A percentile compares a stretch with the other conserved stretches of the same genome.
Conservation (phyloP, 1,284 basidiomycete species). For the Apiotrichum akiyoshidainum region DNA sequence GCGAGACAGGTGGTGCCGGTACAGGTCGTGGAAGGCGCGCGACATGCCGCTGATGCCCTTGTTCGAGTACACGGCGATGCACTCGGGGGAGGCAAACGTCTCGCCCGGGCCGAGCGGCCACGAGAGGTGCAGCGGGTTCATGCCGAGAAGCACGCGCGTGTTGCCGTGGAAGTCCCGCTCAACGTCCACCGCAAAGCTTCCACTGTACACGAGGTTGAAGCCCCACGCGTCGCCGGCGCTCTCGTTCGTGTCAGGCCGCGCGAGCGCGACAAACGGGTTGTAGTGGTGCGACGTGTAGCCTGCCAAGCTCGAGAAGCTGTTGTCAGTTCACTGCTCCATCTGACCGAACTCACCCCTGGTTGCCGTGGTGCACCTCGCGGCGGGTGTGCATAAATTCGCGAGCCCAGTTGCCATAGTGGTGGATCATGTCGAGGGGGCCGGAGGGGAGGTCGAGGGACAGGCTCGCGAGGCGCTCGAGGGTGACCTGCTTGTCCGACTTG, state of each 20-base stretch:
- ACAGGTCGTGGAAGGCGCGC: conserved; percentile 29
- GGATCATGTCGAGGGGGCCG: conserved; percentile 28
- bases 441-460: conserved; percentile 25
- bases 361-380: conserved; percentile 23
- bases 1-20: conserved; percentile 28
- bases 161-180: conserved; percentile 22
- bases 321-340: no score
- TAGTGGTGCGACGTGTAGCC: conserved; percentile 36
- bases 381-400: conserved; percentile 24
- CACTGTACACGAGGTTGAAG: conserved; percentile 34
- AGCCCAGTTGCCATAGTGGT: conserved; percentile 32
- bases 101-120: conserved; percentile 25
- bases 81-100: conserved; percentile 34
- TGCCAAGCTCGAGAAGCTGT: conserved; percentile 28
- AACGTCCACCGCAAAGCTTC: conserved; percentile 26
- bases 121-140: conserved; percentile 35
- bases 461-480: conserved; percentile 26
- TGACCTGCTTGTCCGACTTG: conserved; percentile 14
- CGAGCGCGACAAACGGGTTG: conserved; percentile 36
- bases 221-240: conserved; percentile 24
- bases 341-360: conserved; percentile 28
- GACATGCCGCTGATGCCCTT: conserved; percentile 31
- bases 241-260: conserved; percentile 25
- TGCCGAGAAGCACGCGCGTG: conserved; percentile 27
- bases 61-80: conserved; percentile 26